Evolutionary conservation across 2,329 filamentous ascomycete species (phyloP).

Genomic region (Pseudopithomyces chartarum): DNA sequence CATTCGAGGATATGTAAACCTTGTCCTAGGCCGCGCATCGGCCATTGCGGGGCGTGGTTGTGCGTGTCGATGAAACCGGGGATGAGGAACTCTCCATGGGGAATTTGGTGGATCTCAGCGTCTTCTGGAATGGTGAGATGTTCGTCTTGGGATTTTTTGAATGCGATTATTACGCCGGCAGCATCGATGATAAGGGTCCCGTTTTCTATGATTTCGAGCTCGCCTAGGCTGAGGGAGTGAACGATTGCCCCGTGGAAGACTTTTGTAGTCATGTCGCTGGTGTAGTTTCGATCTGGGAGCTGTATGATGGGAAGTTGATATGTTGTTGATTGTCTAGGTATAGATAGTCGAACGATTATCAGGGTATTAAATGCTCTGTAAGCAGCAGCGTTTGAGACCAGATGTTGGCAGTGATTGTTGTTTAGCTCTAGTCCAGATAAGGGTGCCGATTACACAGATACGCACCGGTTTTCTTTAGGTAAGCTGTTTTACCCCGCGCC

Average conservation of each 20-base stretch:
- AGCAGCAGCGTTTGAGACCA: too few species aligned
- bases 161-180: neutral
- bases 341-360: too few species aligned
- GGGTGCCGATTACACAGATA: too few species aligned
- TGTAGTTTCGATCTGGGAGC: neutral
- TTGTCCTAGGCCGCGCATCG: slow-evolving; percentile 52
- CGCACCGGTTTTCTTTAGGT: too few species aligned
- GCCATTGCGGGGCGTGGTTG: slow-evolving; percentile 67
- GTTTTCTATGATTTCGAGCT: neutral
- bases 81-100: slow-evolving; percentile 57
- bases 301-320: neutral
- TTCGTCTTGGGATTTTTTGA: neutral
- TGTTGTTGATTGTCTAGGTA: neutral
- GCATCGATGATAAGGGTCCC: neutral
- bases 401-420: too few species aligned
- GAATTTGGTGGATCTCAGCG: neutral
- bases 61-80: slow-evolving; percentile 70
- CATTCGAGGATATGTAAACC: slow-evolving; percentile 54
- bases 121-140: neutral
- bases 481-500: too few species aligned
- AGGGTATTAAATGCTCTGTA: too few species aligned
- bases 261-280: neutral
- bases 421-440: too few species aligned
- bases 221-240: neutral
- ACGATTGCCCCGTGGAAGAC: neutral